phyloP scores from a whole-genome alignment of 176 grass and related monocot species.

The Eragrostis nindensis region DNA sequence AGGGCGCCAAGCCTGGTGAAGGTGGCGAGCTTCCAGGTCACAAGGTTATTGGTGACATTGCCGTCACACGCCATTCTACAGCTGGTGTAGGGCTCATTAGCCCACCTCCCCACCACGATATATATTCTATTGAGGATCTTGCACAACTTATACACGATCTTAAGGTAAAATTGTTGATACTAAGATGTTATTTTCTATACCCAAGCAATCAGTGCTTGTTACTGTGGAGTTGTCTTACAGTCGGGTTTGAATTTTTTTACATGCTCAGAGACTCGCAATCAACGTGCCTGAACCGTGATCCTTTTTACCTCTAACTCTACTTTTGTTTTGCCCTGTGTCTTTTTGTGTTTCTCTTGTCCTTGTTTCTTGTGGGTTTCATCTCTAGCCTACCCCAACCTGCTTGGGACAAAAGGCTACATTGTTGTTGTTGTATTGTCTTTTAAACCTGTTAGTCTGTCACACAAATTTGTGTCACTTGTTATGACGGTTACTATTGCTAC shows the following conservation, averaged over 20 bases:
- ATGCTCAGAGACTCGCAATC: too few species aligned
- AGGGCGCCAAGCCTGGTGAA: slow-evolving; percentile 80
- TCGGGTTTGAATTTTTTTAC: slow-evolving; percentile 1
- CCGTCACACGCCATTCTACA: slow-evolving; percentile 65
- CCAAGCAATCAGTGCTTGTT: slow-evolving; percentile 21
- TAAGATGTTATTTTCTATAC: slow-evolving; percentile 21
- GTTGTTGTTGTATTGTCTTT: too few species aligned
- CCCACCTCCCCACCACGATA: slow-evolving; percentile 81
- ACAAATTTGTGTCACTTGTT: not conserved
- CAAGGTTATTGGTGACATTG: slow-evolving; percentile 68
- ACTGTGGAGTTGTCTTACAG: not conserved
- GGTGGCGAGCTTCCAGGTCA: slow-evolving; percentile 73
- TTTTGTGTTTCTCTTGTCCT: too few species aligned
- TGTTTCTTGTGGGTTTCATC: too few species aligned
- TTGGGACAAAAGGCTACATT: too few species aligned
- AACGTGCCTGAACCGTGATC: too few species aligned
- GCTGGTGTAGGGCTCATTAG: slow-evolving; percentile 75
- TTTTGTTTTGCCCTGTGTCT: too few species aligned
- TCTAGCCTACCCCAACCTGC: too few species aligned
- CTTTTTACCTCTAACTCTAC: too few species aligned
- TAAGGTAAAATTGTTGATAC: slow-evolving; percentile 58
- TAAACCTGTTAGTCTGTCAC: not conserved
- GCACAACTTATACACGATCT: slow-evolving; percentile 72
- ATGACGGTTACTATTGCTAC: not conserved
- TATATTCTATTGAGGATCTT: slow-evolving; percentile 80